Evolutionary conservation across 1,284 basidiomycete species (phyloP).

Genomic region (Malassezia yamatoensis): DNA sequence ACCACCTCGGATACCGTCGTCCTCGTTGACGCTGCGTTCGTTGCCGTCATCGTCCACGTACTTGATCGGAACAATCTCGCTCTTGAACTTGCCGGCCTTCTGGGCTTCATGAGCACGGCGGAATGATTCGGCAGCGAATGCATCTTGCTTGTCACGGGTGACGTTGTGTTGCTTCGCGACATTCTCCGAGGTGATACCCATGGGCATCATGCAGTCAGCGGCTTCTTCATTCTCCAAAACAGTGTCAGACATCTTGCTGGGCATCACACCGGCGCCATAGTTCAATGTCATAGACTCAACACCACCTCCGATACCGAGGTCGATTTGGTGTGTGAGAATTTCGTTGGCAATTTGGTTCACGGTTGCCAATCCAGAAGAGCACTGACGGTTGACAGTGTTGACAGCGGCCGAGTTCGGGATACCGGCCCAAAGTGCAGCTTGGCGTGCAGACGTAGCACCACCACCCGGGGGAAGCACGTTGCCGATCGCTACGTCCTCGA

Average conservation of each 20-base stretch:
- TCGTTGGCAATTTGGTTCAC: conserved; percentile 83
- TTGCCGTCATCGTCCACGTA: conserved; percentile 69
- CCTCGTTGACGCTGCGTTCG: conserved; percentile 68
- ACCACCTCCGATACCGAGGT: conserved; percentile 88
- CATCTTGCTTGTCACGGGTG: conserved; percentile 66
- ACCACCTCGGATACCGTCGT: conserved; percentile 77
- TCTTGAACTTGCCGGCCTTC: conserved; percentile 77
- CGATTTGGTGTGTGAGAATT: conserved; percentile 56
- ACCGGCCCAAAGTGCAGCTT: conserved; percentile 84
- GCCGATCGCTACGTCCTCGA: conserved; percentile 67
- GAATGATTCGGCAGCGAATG: conserved; percentile 71
- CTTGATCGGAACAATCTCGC: conserved; percentile 77
- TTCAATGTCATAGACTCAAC: conserved; percentile 80
- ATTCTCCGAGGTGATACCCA: conserved; percentile 96
- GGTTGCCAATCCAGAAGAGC: conserved; percentile 80
- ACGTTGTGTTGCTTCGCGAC: conserved; percentile 71
- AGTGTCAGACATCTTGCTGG: conserved; percentile 66
- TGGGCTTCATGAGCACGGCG: conserved; percentile 77
- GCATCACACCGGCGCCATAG: conserved; percentile 60
- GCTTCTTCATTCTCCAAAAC: conserved; percentile 70
- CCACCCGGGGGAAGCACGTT: conserved; percentile 88
- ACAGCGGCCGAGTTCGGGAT: conserved; percentile 60
- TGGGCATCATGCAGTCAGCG: conserved; percentile 83
- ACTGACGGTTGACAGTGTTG: conserved; percentile 78
- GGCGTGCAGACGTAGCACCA: conserved; percentile 78